Conservation (phyloP, 805 yeast species). For the Jamesozyma piceae region DNA sequence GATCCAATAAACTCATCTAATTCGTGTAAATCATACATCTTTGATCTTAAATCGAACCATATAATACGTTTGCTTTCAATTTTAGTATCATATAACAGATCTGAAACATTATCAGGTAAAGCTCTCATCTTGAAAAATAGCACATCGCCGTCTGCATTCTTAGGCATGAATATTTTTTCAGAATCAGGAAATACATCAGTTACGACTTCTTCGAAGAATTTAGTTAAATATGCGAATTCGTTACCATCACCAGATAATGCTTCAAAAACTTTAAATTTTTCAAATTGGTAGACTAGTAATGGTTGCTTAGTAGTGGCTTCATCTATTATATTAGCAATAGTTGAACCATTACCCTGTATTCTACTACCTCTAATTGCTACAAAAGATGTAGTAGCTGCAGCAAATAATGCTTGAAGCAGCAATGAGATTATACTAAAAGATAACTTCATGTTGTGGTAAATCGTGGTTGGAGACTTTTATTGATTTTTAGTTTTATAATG, state of each 20-base stretch:
- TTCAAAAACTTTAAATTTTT: conserved; percentile 12
- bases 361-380: conserved; percentile 6
- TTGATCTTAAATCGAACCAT: conserved; percentile 18
- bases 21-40: conserved; percentile 16
- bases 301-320: conserved; percentile 14
- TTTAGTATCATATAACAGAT: conserved; percentile 14
- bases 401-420: conserved; percentile 1
- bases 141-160: neutral
- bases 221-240: conserved; percentile 13
- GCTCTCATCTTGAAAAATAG: conserved; percentile 5
- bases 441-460: neutral
- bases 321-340: conserved; percentile 4
- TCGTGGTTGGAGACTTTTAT: too few species aligned
- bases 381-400: conserved; percentile 6
- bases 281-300: conserved; percentile 19
- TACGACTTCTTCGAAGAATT: conserved; percentile 12
- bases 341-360: conserved; percentile 1
- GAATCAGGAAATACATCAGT: conserved; percentile 10
- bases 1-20: conserved; percentile 24
- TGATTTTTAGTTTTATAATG: too few species aligned
- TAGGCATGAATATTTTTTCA: neutral
- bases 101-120: conserved; percentile 16
- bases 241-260: conserved; percentile 4
- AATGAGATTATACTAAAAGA: conserved; percentile 1
- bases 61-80: conserved; percentile 14